phyloP scores from a whole-genome alignment of 495 filamentous ascomycete genomes.

The Talaromyces nanjingensis region DNA sequence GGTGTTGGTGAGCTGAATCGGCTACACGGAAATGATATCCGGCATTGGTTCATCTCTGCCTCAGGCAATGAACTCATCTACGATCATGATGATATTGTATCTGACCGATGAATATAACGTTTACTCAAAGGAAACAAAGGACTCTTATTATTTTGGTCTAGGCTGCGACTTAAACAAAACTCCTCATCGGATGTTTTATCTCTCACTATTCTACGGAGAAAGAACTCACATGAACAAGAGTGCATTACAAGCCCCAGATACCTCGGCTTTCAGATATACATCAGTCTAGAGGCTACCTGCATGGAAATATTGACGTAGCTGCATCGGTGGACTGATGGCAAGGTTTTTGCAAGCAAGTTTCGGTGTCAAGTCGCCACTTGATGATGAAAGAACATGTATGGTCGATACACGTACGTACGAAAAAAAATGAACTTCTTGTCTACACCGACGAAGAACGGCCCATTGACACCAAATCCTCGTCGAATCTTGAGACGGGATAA shows the following conservation, averaged over 20 bases:
- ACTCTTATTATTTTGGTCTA: background rate
- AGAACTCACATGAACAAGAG: background rate
- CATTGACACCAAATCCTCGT: background rate
- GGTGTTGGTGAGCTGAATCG: background rate
- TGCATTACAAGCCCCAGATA: background rate
- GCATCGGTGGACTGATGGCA: background rate
- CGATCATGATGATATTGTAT: background rate
- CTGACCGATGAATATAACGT: background rate
- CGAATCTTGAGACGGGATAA: background rate
- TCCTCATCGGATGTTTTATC: background rate
- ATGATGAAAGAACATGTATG: background rate
- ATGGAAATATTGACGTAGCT: background rate
- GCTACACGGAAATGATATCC: background rate
- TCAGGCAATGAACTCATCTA: background rate
- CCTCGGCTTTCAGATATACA: background rate
- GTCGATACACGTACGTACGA: background rate
- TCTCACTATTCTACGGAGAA: background rate
- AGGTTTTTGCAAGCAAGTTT: background rate
- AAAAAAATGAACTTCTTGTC: background rate
- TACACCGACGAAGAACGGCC: background rate
- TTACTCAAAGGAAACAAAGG: background rate
- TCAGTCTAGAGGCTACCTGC: background rate
- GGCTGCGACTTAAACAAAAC: background rate
- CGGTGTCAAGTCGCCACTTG: background rate
- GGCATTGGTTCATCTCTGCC: background rate